phyloP scores from a whole-genome alignment of 148 eudicot species.

The Camellia lanceoleosa region DNA sequence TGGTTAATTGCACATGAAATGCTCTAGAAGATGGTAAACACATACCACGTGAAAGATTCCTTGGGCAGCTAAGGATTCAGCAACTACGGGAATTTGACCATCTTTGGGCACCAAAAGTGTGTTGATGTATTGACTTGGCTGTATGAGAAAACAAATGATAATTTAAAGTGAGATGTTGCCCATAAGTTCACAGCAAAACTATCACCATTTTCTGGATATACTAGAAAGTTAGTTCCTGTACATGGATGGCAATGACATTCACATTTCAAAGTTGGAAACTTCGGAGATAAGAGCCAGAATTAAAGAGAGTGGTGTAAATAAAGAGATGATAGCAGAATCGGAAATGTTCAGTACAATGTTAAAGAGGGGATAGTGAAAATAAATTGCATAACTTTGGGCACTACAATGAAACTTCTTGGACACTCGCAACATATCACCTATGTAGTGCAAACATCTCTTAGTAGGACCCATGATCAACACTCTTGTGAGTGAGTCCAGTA shows the following conservation, averaged over 20 bases:
- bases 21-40: constrained; percentile 1
- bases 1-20: not conserved
- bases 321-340: not conserved
- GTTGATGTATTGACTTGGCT: constrained; percentile 79
- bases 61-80: constrained; percentile 44
- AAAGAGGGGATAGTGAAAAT: not conserved
- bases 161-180: not conserved
- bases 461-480: not conserved
- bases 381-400: no score
- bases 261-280: not conserved
- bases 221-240: not conserved
- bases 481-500: no score
- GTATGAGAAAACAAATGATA: constrained; percentile 28
- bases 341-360: not conserved
- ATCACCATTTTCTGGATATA: not conserved
- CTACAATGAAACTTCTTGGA: not conserved
- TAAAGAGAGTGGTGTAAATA: not conserved
- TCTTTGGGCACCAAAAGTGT: constrained; percentile 82
- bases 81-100: constrained; percentile 61
- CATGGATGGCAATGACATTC: not conserved
- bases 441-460: not conserved
- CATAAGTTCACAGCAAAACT: not conserved
- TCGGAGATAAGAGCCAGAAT: not conserved
- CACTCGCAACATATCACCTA: not conserved
- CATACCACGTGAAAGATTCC: constrained; percentile 78